phyloP scores from a whole-genome alignment of 495 filamentous ascomycete genomes.

The Halenospora varia region DNA sequence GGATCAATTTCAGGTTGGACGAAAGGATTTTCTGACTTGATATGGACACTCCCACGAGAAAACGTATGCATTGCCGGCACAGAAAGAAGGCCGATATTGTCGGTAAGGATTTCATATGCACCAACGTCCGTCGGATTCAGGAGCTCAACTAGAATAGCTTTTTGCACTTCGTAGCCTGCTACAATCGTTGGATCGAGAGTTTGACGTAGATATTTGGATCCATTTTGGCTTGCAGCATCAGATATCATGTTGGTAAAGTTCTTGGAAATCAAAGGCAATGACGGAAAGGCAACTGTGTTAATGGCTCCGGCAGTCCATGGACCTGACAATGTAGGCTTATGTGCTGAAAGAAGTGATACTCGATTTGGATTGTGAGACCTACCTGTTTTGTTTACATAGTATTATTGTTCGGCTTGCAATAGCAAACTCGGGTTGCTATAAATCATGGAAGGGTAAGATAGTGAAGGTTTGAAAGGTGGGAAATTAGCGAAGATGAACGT shows the following conservation, averaged over 20 bases:
- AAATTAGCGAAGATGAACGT: background rate
- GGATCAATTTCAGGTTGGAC: conserved; percentile 45
- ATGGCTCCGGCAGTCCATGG: conserved; percentile 38
- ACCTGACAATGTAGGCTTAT: conserved; percentile 22
- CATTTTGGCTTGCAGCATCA: conserved; percentile 20
- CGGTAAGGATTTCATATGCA: conserved; percentile 37
- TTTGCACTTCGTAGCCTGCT: conserved; percentile 37
- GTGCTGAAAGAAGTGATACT: too few species aligned
- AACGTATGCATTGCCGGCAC: conserved; percentile 43
- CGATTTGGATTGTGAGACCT: background rate
- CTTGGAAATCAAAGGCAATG: conserved; percentile 28
- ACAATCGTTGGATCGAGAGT: conserved; percentile 33
- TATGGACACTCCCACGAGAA: conserved; percentile 53
- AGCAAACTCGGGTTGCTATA: conserved; percentile 4
- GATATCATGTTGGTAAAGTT: conserved; percentile 23
- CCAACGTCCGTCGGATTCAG: conserved; percentile 31
- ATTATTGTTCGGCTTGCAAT: conserved; percentile 8
- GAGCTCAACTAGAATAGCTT: conserved; percentile 28
- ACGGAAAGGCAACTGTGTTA: conserved; percentile 37
- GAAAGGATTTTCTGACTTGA: conserved; percentile 33
- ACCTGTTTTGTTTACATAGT: conserved; percentile 17
- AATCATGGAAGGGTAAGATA: conserved; percentile 9
- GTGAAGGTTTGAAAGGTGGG: conserved; percentile 1
- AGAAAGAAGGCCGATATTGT: conserved; percentile 34
- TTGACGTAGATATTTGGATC: conserved; percentile 27